Conservation (phyloP, 495 filamentous ascomycete species). For the Durotheca rogersii region DNA sequence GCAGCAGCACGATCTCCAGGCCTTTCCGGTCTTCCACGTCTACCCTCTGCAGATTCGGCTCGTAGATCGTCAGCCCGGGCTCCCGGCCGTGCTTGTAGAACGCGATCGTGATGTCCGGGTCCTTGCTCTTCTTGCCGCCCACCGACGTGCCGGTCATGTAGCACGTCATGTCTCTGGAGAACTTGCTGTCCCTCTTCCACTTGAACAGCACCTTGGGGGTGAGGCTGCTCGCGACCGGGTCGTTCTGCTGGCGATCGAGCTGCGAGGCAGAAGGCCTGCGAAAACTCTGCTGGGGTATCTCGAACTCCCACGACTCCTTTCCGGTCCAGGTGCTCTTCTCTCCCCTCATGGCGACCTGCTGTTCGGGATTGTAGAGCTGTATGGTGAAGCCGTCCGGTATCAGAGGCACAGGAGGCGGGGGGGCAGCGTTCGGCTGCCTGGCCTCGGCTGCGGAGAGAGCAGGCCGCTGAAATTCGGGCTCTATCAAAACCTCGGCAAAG, state of each 20-base stretch:
- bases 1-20: slow-evolving; percentile 81
- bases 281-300: slow-evolving; percentile 86
- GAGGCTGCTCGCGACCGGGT: slow-evolving; percentile 64
- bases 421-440: slow-evolving; percentile 63
- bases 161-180: slow-evolving; percentile 78
- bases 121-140: slow-evolving; percentile 71
- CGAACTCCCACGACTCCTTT: slow-evolving; percentile 83
- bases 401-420: slow-evolving; percentile 71
- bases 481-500: slow-evolving; percentile 82
- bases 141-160: slow-evolving; percentile 74
- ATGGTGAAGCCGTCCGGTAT: slow-evolving; percentile 77
- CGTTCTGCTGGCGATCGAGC: slow-evolving; percentile 72
- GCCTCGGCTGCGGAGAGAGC: slow-evolving; percentile 77
- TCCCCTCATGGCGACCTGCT: slow-evolving; percentile 69
- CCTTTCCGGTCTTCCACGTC: slow-evolving; percentile 96
- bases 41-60: slow-evolving; percentile 85
- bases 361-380: slow-evolving; percentile 93
- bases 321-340: slow-evolving; percentile 74
- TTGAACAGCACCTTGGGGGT: slow-evolving; percentile 82
- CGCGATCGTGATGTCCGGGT: slow-evolving; percentile 91
- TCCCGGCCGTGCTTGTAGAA: slow-evolving; percentile 64
- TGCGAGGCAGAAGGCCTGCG: slow-evolving; percentile 70
- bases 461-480: slow-evolving; percentile 81
- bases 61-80: slow-evolving; percentile 72
- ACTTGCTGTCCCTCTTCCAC: slow-evolving; percentile 88